Percentiles rank a stretch among this genome's conserved stretches.
These are phyloP conservation scores for Ogataea ramenticola DNA, from an alignment of 805 yeast genomes.

Conservation along the genomic window DNA sequence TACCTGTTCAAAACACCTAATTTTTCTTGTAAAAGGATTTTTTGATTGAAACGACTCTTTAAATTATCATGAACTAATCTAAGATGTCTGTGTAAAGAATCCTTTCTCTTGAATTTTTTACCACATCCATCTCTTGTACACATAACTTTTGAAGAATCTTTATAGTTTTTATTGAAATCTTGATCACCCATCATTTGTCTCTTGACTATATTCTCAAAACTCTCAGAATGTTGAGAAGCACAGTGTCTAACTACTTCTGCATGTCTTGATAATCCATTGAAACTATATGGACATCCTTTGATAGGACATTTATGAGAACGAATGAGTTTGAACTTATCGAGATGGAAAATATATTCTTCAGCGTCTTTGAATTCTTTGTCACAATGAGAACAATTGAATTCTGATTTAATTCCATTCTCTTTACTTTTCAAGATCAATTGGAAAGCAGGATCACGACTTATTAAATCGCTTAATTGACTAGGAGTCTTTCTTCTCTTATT, in stretches of 20 bases:
- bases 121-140: slow-evolving; percentile 30
- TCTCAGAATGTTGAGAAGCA: slow-evolving; percentile 33
- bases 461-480: not conserved
- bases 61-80: slow-evolving; percentile 42
- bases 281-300: slow-evolving; percentile 39
- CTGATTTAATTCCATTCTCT: slow-evolving; percentile 24
- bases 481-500: too few species aligned
- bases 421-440: slow-evolving; percentile 24
- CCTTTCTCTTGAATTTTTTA: slow-evolving; percentile 43
- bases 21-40: slow-evolving; percentile 17
- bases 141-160: not conserved
- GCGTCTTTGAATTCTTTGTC: slow-evolving; percentile 30
- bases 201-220: not conserved
- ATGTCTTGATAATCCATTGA: slow-evolving; percentile 40
- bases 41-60: slow-evolving; percentile 32
- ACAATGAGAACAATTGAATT: slow-evolving; percentile 43
- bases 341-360: slow-evolving; percentile 24
- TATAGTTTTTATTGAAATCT: not conserved
- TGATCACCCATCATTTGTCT: not conserved
- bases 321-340: slow-evolving; percentile 32
- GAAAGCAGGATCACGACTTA: not conserved
- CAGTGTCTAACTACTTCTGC: slow-evolving; percentile 46
- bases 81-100: slow-evolving; percentile 46
- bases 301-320: slow-evolving; percentile 40
- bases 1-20: slow-evolving; percentile 4